These are phyloP conservation scores for Diaporthe caulivora DNA, from an alignment of 2,329 filamentous ascomycete genomes.

Conservation along the genomic window DNA sequence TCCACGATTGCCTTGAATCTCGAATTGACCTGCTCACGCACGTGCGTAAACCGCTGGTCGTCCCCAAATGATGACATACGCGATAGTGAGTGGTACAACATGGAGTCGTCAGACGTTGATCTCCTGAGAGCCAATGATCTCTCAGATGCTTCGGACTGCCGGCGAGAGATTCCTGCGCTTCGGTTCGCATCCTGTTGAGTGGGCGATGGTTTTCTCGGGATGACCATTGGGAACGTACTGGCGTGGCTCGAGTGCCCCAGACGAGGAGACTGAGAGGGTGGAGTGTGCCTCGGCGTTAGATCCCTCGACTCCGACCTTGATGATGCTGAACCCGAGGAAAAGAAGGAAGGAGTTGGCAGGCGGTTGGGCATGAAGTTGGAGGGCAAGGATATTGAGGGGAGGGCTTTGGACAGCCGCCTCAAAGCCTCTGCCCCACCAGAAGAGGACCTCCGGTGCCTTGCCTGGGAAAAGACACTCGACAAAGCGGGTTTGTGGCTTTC, in stretches of 20 bases:
- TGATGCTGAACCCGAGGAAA: slow-evolving; percentile 48
- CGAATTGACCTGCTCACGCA: slow-evolving; percentile 88
- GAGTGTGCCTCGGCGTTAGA: slow-evolving; percentile 42
- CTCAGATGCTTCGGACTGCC: slow-evolving; percentile 38
- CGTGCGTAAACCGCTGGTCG: slow-evolving; percentile 82
- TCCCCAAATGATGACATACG: slow-evolving; percentile 87
- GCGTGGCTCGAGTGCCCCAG: slow-evolving; percentile 41
- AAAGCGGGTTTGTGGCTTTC: slow-evolving; percentile 53
- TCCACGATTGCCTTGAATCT: slow-evolving; percentile 92
- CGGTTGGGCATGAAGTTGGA: slow-evolving; percentile 53
- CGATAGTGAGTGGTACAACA: slow-evolving; percentile 82
- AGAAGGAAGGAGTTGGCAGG: slow-evolving; percentile 54
- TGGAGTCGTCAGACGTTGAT: slow-evolving; percentile 81
- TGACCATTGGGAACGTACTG: slow-evolving; percentile 30
- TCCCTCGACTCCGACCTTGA: slow-evolving; percentile 45
- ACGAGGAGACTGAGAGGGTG: slow-evolving; percentile 39
- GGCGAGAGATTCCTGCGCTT: slow-evolving; percentile 15
- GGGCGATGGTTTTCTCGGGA: slow-evolving; percentile 25
- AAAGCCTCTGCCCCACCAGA: slow-evolving; percentile 70
- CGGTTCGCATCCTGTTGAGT: slow-evolving; percentile 36
- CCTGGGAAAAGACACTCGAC: slow-evolving; percentile 60
- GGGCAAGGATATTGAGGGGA: slow-evolving; percentile 67
- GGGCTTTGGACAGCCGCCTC: slow-evolving; percentile 66
- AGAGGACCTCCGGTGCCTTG: slow-evolving; percentile 62
- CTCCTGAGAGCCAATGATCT: slow-evolving; percentile 62